A percentile compares a stretch with the other conserved stretches of the same genome.
These are phyloP conservation scores for Leishmania amazonensis DNA, from an alignment of 208 protist species.

Conservation along the genomic window DNA sequence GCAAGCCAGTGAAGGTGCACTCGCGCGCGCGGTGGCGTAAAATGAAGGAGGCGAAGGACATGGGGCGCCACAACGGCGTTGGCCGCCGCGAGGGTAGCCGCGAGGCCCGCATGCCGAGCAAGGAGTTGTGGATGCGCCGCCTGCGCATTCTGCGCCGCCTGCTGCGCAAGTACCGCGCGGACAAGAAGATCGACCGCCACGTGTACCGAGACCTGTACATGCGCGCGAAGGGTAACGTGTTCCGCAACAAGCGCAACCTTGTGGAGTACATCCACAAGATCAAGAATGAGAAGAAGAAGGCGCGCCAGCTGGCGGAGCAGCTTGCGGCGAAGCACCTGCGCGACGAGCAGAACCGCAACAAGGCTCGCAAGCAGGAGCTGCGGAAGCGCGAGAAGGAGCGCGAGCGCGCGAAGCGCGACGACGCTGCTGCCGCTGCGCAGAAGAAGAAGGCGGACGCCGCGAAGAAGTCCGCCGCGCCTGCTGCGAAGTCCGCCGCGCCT, in stretches of 20 bases:
- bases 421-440: slow-evolving; percentile 47
- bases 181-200: slow-evolving; percentile 98
- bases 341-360: slow-evolving; percentile 74
- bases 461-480: slow-evolving; percentile 53
- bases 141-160: slow-evolving; percentile 97
- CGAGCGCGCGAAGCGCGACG: slow-evolving; percentile 66
- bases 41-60: slow-evolving; percentile 92
- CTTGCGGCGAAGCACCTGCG: slow-evolving; percentile 70
- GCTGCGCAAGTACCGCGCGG: slow-evolving; percentile 97
- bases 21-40: slow-evolving; percentile 94
- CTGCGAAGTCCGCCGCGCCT: slow-evolving; percentile 42
- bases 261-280: slow-evolving; percentile 98
- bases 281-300: slow-evolving; percentile 96
- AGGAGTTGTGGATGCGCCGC: slow-evolving; percentile 98
- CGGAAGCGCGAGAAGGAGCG: slow-evolving; percentile 79
- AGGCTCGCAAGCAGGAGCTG: slow-evolving; percentile 73
- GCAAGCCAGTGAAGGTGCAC: slow-evolving; percentile 95
- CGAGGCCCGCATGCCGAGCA: slow-evolving; percentile 97
- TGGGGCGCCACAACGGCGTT: slow-evolving; percentile 93
- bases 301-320: slow-evolving; percentile 94
- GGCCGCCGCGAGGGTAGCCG: slow-evolving; percentile 97
- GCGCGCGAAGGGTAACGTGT: slow-evolving; percentile 99
- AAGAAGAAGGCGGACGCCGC: slow-evolving; percentile 49
- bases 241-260: slow-evolving; percentile 99
- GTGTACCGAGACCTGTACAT: slow-evolving; percentile 98